Conservation (phyloP, 106 monocot species). For the Dendrobium huoshanense region DNA sequence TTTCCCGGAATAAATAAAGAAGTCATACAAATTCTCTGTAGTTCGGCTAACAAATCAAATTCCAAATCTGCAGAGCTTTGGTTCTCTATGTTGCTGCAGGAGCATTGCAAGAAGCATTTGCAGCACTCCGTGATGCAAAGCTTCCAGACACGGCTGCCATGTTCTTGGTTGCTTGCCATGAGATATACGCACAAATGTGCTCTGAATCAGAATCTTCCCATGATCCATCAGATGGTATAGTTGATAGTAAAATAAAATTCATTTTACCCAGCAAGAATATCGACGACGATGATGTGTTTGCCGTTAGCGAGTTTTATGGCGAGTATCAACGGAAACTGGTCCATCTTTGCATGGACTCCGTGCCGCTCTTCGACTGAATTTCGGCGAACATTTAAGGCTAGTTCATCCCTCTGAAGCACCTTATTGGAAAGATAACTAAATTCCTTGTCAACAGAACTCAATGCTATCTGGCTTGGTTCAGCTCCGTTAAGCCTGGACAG, state of each 20-base stretch:
- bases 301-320: slow-evolving; percentile 75
- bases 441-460: background rate
- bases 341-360: slow-evolving; percentile 89
- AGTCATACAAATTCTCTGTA: background rate
- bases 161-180: slow-evolving; percentile 98
- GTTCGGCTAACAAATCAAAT: background rate
- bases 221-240: slow-evolving; percentile 10
- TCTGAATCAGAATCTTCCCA: slow-evolving; percentile 11
- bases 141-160: slow-evolving; percentile 91
- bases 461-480: background rate
- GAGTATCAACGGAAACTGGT: slow-evolving; percentile 88
- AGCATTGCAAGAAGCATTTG: slow-evolving; percentile 71
- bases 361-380: slow-evolving; percentile 50
- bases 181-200: slow-evolving; percentile 47
- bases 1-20: background rate
- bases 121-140: slow-evolving; percentile 68
- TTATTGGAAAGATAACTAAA: background rate
- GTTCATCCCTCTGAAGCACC: background rate
- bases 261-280: slow-evolving; percentile 49
- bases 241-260: slow-evolving; percentile 21
- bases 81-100: slow-evolving; percentile 92
- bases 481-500: no score
- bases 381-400: background rate
- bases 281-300: slow-evolving; percentile 44
- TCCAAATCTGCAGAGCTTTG: slow-evolving; percentile 47